phyloP scores from a whole-genome alignment of 306 rosid species.

The Pterocarpus macrocarpus region DNA sequence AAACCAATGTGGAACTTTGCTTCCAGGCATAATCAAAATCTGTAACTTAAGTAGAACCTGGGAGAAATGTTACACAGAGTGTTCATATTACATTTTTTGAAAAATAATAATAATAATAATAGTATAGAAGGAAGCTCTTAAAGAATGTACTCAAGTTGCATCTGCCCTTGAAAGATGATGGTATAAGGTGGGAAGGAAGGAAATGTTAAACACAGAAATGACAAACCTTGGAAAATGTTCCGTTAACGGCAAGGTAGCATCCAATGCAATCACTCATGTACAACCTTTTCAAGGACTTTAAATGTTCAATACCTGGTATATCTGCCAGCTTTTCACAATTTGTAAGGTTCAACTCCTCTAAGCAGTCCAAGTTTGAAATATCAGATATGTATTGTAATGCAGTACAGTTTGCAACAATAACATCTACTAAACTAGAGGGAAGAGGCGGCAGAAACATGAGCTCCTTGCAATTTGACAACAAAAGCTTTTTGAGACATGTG shows the following conservation, averaged over 20 bases:
- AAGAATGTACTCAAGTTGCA: too few species aligned
- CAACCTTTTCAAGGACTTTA: constrained; percentile 62
- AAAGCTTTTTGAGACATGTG: constrained; percentile 53
- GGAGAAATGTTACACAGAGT: constrained; percentile 2
- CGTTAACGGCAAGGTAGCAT: constrained; percentile 50
- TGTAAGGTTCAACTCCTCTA: constrained; percentile 56
- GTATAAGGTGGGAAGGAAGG: too few species aligned
- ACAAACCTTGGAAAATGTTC: constrained; percentile 64
- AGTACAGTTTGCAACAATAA: constrained; percentile 55
- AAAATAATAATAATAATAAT: not conserved
- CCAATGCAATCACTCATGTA: constrained; percentile 60
- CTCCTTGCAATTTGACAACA: constrained; percentile 50
- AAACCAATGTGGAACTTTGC: constrained; percentile 66
- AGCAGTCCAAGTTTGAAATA: constrained; percentile 57
- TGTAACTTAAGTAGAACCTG: constrained; percentile 56
- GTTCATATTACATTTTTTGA: not conserved
- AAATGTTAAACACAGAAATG: not conserved
- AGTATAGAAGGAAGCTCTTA: too few species aligned
- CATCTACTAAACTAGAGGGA: constrained; percentile 60
- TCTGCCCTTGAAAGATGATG: too few species aligned
- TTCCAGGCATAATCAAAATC: constrained; percentile 64
- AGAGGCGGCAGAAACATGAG: constrained; percentile 65
- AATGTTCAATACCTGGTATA: constrained; percentile 66
- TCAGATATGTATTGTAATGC: constrained; percentile 54
- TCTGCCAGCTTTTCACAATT: constrained; percentile 60